These are phyloP conservation scores for Penicillium expansum DNA, from an alignment of 2,329 filamentous ascomycete genomes.

Conservation along the genomic window DNA sequence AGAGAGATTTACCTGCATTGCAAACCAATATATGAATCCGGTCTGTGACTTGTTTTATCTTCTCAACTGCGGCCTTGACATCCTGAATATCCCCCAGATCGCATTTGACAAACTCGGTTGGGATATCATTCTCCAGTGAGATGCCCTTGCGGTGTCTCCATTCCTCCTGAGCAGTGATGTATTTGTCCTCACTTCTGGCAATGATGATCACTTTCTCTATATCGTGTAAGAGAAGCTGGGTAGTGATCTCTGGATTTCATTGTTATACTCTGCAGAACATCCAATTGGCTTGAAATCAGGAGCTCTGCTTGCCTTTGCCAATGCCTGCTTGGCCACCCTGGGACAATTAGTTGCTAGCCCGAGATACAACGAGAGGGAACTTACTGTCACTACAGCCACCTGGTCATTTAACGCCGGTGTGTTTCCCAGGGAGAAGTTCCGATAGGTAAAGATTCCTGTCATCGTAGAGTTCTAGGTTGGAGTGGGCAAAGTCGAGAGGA, in stretches of 20 bases:
- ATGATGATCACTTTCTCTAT: conserved; percentile 32
- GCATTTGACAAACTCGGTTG: conserved; percentile 29
- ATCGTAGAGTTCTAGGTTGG: conserved; percentile 14
- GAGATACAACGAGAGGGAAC: not conserved
- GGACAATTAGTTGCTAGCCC: not conserved
- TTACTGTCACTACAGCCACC: conserved; percentile 32
- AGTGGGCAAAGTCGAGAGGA: not conserved
- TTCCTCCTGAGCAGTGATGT: conserved; percentile 20
- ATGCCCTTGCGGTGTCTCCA: conserved; percentile 23
- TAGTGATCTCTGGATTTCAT: conserved; percentile 25
- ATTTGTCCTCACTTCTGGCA: conserved; percentile 26
- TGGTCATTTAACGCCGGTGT: conserved; percentile 27
- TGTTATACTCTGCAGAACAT: not conserved
- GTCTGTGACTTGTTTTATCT: conserved; percentile 22
- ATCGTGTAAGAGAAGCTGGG: conserved; percentile 32
- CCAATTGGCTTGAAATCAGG: not conserved
- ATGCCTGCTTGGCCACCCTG: conserved; percentile 33
- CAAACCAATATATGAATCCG: conserved; percentile 34
- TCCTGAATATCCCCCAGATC: conserved; percentile 30
- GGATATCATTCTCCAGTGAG: conserved; percentile 17
- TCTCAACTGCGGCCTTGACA: conserved; percentile 21
- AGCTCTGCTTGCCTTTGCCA: conserved; percentile 22
- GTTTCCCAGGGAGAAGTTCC: conserved; percentile 29
- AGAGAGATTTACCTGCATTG: conserved; percentile 28
- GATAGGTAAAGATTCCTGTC: conserved; percentile 28